Conservation (phyloP, 257 asterid species). For the Anisodus acutangulus region DNA sequence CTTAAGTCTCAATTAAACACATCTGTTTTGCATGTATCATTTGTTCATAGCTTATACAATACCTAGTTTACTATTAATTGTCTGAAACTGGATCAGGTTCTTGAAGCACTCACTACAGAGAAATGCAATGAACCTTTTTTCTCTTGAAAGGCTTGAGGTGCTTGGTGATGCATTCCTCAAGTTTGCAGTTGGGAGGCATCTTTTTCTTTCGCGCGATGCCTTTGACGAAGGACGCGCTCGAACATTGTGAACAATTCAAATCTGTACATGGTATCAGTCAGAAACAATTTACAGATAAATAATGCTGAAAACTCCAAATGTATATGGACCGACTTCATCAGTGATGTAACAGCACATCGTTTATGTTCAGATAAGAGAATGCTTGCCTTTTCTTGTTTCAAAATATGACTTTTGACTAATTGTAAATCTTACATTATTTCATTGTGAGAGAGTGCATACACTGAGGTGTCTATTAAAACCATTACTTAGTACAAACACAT, state of each 20-base stretch:
- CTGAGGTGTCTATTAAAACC: slow-evolving; percentile 7
- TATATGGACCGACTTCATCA: neutral
- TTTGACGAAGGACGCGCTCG: slow-evolving; percentile 97
- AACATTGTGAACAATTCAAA: slow-evolving; percentile 77
- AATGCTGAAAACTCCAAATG: slow-evolving; percentile 32
- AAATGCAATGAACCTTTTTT: slow-evolving; percentile 78
- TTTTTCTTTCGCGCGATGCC: slow-evolving; percentile 69
- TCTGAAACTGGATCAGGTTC: slow-evolving; percentile 68
- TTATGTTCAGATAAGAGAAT: slow-evolving; percentile 13
- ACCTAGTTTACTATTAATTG: slow-evolving; percentile 35
- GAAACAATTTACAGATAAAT: slow-evolving; percentile 75
- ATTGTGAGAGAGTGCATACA: neutral
- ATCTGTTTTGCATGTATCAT: slow-evolving; percentile 24
- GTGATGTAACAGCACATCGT: slow-evolving; percentile 16
- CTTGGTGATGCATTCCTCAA: slow-evolving; percentile 99
- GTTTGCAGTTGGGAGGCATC: slow-evolving; percentile 89
- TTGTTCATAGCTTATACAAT: slow-evolving; percentile 22
- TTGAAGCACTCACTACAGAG: slow-evolving; percentile 98
- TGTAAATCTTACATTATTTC: slow-evolving; percentile 1
- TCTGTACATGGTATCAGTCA: slow-evolving; percentile 64
- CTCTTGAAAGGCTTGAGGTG: slow-evolving; percentile 97
- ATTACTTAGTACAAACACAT: neutral
- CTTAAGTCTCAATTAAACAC: neutral
- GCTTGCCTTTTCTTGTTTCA: neutral
- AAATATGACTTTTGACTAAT: slow-evolving; percentile 9